Evolutionary conservation across 1,284 basidiomycete species (phyloP).

Genomic region (Nidula niveotomentosa): DNA sequence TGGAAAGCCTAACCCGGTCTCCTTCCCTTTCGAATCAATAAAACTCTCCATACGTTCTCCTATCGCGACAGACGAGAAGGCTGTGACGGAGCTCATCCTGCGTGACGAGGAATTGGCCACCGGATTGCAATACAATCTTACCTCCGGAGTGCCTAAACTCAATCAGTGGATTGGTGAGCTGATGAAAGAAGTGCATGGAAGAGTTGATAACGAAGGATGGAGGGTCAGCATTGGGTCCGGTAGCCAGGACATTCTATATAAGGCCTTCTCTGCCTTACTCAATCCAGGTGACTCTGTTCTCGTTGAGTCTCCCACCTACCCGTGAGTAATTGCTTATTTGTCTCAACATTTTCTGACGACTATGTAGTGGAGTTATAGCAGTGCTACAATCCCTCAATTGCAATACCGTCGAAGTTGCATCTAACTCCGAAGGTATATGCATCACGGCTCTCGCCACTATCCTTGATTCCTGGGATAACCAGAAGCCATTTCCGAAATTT

Average conservation of each 20-base stretch:
- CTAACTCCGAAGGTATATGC: conserved; percentile 66
- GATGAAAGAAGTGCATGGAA: conserved; percentile 59
- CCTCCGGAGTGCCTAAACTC: conserved; percentile 65
- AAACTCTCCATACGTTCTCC: conserved; percentile 51
- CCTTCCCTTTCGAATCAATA: conserved; percentile 83
- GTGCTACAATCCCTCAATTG: conserved; percentile 39
- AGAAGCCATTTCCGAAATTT: conserved; percentile 71
- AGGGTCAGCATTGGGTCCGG: conserved; percentile 74
- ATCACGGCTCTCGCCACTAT: conserved; percentile 58
- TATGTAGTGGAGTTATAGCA: conserved; percentile 54
- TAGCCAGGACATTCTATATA: conserved; percentile 84
- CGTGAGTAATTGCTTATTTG: conserved; percentile 40
- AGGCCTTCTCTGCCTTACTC: conserved; percentile 64
- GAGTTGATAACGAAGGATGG: conserved; percentile 61
- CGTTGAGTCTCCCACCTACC: conserved; percentile 86
- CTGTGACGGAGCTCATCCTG: conserved; percentile 43
- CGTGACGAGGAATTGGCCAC: conserved; percentile 50
- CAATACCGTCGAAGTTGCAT: conserved; percentile 31
- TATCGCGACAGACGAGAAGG: conserved; percentile 22
- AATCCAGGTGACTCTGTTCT: conserved; percentile 82
- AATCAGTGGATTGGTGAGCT: conserved; percentile 62
- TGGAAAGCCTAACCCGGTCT: conserved; percentile 79
- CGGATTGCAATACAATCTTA: conserved; percentile 76
- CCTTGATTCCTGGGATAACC: conserved; percentile 71
- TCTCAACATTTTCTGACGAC: conserved; percentile 4